Evolutionary conservation across 176 grass and related monocot species (phyloP).

Genomic region (Oryza australiensis): DNA sequence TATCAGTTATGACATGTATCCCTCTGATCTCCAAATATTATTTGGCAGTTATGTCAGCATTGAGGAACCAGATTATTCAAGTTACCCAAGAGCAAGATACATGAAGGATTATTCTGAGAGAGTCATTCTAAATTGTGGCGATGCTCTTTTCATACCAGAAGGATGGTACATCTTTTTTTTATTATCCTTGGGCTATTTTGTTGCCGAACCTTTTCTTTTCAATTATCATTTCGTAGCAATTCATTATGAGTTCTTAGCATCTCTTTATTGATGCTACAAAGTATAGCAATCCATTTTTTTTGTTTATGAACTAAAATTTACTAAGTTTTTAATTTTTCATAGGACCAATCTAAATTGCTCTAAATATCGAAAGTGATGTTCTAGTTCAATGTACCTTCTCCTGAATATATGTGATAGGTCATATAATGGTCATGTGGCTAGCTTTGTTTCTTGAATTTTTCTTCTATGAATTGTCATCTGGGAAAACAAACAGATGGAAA

Average conservation of each 20-base stretch:
- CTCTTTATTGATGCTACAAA: not conserved
- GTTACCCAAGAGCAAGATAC: constrained; percentile 66
- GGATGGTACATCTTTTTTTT: constrained; percentile 71
- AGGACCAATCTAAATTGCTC: not conserved
- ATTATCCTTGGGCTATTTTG: constrained; percentile 25
- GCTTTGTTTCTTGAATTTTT: constrained; percentile 4
- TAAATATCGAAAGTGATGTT: not conserved
- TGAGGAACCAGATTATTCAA: constrained; percentile 69
- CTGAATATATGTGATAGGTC: not conserved
- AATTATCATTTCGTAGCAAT: not conserved
- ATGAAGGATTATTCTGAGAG: constrained; percentile 75
- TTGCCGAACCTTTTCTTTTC: not conserved
- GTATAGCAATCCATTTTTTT: not conserved
- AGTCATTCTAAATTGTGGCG: constrained; percentile 63
- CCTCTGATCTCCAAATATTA: constrained; percentile 21
- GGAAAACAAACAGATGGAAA: constrained; percentile 4
- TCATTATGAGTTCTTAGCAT: constrained; percentile 5
- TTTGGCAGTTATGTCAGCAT: constrained; percentile 68
- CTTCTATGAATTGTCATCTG: not conserved
- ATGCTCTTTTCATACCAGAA: constrained; percentile 97
- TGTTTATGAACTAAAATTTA: not conserved
- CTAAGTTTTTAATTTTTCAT: not conserved
- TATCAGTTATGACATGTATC: constrained; percentile 5
- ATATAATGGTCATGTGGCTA: not conserved
- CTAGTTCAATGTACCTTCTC: not conserved